Conservation (phyloP, 345 rosid genomes). For the Arabis hirsuta region DNA sequence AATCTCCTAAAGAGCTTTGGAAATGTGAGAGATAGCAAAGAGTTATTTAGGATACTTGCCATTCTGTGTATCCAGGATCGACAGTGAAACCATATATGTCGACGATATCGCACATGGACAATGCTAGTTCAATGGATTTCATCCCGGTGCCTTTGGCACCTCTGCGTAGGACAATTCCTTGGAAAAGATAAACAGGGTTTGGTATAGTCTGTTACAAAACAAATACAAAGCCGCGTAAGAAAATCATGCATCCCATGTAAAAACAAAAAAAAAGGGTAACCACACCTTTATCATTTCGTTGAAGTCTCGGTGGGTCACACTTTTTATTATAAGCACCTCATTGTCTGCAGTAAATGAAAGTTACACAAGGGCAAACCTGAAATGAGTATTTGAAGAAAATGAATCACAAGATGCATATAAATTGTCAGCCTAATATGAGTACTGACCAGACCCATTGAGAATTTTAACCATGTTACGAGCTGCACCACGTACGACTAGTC, state of each 20-base stretch:
- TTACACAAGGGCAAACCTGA: constrained; percentile 31
- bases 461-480: constrained; percentile 93
- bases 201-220: constrained; percentile 69
- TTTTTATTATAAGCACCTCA: constrained; percentile 95
- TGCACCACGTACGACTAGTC: constrained; percentile 93
- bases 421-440: constrained; percentile 23
- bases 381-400: constrained; percentile 14
- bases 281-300: constrained; percentile 91
- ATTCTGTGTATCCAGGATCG: constrained; percentile 99
- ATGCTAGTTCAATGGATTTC: constrained; percentile 93
- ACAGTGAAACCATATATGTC: constrained; percentile 97
- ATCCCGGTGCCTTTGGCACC: constrained; percentile 99
- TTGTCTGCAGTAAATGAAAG: constrained; percentile 60
- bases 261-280: constrained; percentile 1
- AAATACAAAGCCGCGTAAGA: constrained; percentile 11
- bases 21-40: constrained; percentile 13
- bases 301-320: constrained; percentile 88
- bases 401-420: constrained; percentile 13
- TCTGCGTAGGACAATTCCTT: constrained; percentile 92
- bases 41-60: constrained; percentile 51
- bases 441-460: constrained; percentile 79
- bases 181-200: constrained; percentile 98
- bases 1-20: constrained; percentile 8
- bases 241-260: constrained; percentile 11
- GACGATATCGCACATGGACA: constrained; percentile 93